A percentile compares a stretch with the other conserved stretches of the same genome.
Conservation (phyloP, 108 stramenopile species). For the Cylindrotheca fusiformis region DNA sequence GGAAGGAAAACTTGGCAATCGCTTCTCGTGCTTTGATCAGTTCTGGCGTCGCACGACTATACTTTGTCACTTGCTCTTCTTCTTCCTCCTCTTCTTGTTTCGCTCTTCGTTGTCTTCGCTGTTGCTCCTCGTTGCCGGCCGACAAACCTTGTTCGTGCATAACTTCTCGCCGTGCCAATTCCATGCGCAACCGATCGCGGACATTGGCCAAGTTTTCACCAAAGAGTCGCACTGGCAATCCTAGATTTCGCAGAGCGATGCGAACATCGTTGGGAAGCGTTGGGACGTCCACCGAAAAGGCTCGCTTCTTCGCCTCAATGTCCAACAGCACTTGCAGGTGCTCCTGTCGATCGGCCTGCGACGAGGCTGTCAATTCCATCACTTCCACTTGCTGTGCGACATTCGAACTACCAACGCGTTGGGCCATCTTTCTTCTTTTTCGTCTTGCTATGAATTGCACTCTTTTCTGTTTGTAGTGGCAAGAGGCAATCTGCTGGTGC, state of each 20-base stretch:
- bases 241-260: conserved; percentile 56
- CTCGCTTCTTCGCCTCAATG: conserved; percentile 80
- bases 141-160: conserved; percentile 34
- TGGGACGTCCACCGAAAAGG: conserved; percentile 76
- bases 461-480: no score
- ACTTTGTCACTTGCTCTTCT: conserved; percentile 72
- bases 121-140: conserved; percentile 5
- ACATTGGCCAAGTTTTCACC: conserved; percentile 90
- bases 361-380: conserved; percentile 63
- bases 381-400: conserved; percentile 39
- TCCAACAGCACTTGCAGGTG: conserved; percentile 66
- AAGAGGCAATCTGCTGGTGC: no score
- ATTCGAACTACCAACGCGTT: conserved; percentile 19
- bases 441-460: no score
- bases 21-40: conserved; percentile 74
- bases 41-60: conserved; percentile 77
- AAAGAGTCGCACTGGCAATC: conserved; percentile 82
- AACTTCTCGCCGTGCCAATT: conserved; percentile 62
- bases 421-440: background rate
- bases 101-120: background rate
- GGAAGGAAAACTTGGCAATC: conserved; percentile 76
- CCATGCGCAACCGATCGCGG: conserved; percentile 76
- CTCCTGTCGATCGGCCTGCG: conserved; percentile 46
- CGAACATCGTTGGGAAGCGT: conserved; percentile 80
- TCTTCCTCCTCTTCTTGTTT: conserved; percentile 26